Base-by-base conservation (phyloP, 331 rosid species). In the Malus hybrid region DNA sequence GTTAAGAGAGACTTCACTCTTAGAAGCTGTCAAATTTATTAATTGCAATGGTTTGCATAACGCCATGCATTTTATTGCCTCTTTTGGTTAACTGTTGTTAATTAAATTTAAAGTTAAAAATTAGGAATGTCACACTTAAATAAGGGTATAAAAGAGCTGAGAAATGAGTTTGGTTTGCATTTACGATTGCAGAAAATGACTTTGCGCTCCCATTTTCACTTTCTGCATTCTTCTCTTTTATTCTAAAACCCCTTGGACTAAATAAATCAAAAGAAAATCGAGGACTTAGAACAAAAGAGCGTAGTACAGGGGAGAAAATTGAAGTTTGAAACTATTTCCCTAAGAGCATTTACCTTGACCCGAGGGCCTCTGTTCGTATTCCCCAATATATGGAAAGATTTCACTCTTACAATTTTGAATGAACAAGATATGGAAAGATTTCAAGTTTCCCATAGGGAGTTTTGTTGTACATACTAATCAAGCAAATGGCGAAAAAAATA, bases 51-150 rank as follows among this genome's bases (percentile, higher is more conserved):
- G 69, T 73, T 64, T 20, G 6, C n/a, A 36, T 34, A 82, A 82
- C 76, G 82, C 20, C 11, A 67, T 36, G 46, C 76, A 77, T 48
- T 67, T 52, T 63, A 36, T 28, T 14, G 29, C 63, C 36, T 12
- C 27, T 77, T 6, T 59, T 16, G 56, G 36, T 33, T 33, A 54
- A 62, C 75, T 61, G 48, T 44, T 24, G 7, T 39, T 28, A 31
- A 68, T n/a, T 52, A 46, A 39, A 73, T 73, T 57, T 31, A 24
- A 22, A 72, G 0, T 9, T 10, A 7, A 24, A 28, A 11, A 73
- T 36, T 27, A 52, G 6, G 3, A 56, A 6, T 6, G 11, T 44
- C 18, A 71, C 36, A 28, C 72, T 50, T 22, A 3, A 16, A 12
- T 10, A 20, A 64, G 27, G 6, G n/a, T 29, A 46, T 62, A 42